phyloP scores from a whole-genome alignment of 306 rosid genomes.

The Nissolia schottii region DNA sequence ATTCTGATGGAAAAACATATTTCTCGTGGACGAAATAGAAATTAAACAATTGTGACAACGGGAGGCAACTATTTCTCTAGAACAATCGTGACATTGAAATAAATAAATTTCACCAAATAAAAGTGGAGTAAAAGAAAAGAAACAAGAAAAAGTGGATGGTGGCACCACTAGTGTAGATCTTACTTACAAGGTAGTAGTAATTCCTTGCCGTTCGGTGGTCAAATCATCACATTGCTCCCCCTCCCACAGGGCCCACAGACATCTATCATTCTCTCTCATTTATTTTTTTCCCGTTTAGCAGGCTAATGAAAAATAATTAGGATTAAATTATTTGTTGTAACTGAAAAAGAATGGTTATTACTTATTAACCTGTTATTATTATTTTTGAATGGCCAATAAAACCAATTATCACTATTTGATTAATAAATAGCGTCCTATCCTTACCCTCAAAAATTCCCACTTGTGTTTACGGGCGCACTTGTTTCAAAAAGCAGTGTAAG shows the following conservation, averaged over 20 bases:
- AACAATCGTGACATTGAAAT: not conserved
- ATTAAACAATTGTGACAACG: no score
- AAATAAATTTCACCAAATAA: not conserved
- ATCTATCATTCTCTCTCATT: not conserved
- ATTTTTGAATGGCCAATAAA: not conserved
- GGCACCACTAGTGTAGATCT: not conserved
- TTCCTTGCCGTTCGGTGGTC: not conserved
- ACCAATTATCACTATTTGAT: not conserved
- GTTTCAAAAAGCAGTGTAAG: not conserved
- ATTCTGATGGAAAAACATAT: no score
- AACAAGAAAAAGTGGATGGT: not conserved
- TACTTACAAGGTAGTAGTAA: conserved; percentile 40
- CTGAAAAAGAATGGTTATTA: not conserved
- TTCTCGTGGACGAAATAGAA: no score
- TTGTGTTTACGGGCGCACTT: not conserved
- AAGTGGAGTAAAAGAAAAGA: not conserved
- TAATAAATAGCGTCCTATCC: not conserved
- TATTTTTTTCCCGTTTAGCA: no score
- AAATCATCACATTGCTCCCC: not conserved
- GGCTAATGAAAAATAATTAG: no score
- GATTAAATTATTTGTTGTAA: not conserved
- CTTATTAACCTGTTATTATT: not conserved
- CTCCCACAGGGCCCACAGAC: not conserved
- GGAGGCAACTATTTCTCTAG: not conserved
- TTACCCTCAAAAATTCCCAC: not conserved